Percentiles rank a stretch among this genome's conserved stretches.
These are phyloP conservation scores for Thielaviopsis ethacetica DNA, from an alignment of 2,329 filamentous ascomycete genomes.

Conservation along the genomic window DNA sequence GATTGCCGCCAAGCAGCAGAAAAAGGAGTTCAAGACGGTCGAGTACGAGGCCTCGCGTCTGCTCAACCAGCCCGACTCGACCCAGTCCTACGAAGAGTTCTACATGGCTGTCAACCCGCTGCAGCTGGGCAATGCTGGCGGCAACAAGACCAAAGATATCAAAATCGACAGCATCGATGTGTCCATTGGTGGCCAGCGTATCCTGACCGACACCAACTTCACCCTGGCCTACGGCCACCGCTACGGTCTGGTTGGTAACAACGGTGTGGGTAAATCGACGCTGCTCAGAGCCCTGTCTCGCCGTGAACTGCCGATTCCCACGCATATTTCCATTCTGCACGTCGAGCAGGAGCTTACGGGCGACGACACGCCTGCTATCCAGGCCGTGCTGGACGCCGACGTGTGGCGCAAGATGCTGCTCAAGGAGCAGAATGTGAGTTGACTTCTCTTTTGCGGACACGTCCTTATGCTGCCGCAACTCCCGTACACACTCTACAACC, in stretches of 20 bases:
- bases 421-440: slow-evolving; percentile 64
- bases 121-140: slow-evolving; percentile 55
- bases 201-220: slow-evolving; percentile 77
- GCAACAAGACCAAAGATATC: slow-evolving; percentile 94
- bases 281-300: slow-evolving; percentile 78
- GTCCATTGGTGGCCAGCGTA: slow-evolving; percentile 74
- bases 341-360: slow-evolving; percentile 95
- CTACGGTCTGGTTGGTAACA: slow-evolving; percentile 96
- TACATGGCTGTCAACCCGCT: slow-evolving; percentile 99
- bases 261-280: slow-evolving; percentile 98
- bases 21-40: slow-evolving; percentile 95
- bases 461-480: neutral
- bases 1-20: slow-evolving; percentile 94
- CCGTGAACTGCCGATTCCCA: slow-evolving; percentile 86
- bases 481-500: neutral
- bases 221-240: slow-evolving; percentile 83
- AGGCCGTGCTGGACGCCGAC: slow-evolving; percentile 91
- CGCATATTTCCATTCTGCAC: slow-evolving; percentile 96
- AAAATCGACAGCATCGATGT: slow-evolving; percentile 95
- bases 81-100: slow-evolving; percentile 96
- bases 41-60: slow-evolving; percentile 91
- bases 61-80: slow-evolving; percentile 63
- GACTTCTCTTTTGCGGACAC: neutral
- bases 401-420: slow-evolving; percentile 96
- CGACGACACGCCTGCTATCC: slow-evolving; percentile 86